Base-by-base conservation (phyloP, 208 protist species). In the Trypanosoma theileri region DNA sequence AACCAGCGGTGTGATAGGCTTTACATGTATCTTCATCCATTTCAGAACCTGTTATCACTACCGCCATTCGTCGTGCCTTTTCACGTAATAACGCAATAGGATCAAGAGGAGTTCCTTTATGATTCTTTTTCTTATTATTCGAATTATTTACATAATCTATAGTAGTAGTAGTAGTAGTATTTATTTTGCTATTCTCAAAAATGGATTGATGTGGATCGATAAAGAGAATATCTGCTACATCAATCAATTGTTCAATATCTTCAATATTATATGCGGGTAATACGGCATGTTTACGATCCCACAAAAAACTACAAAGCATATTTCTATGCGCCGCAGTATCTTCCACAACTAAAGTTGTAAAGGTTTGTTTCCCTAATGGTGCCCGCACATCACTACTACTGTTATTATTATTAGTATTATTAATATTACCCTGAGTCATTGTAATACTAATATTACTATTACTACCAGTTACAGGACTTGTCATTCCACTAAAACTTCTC, bases 261-360 rank as follows among this genome's bases (percentile, higher is more conserved):
- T 78, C 76, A 19, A 91, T 60, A 54, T 62, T 83, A 73, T 85
- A 84, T 16, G 89, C 89, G 2, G 89, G 80, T 22, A 94, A 80
- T 22, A 97, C 92, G 26, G 92, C 89, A 74, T 97, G 89, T 53
- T 86, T 89, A 1, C 85, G 82, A 63, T 93, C 83, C 89, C 92
- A 97, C 45, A 97, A 72, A 66, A 85, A 95, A 19, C 79, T 73
- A 48, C 89, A 97, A 17, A 97, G 61, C 84, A 96, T 91, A 67
- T 93, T 94, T 53, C 91, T 81, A 56, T 96, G 88, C 11, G 85
- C 84, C 45, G 91, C 77, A 4, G 69, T 84, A 72, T 94, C 88
- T 67, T 96, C 91, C 44, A 83, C 88, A 11, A 96, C 80, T 52
- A 93, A 82, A 41, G 91, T 96, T 8, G 88, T 94, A 76, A 88